Conservation (phyloP, 2,329 filamentous ascomycete species). For the Orbilia ellipsospora region DNA sequence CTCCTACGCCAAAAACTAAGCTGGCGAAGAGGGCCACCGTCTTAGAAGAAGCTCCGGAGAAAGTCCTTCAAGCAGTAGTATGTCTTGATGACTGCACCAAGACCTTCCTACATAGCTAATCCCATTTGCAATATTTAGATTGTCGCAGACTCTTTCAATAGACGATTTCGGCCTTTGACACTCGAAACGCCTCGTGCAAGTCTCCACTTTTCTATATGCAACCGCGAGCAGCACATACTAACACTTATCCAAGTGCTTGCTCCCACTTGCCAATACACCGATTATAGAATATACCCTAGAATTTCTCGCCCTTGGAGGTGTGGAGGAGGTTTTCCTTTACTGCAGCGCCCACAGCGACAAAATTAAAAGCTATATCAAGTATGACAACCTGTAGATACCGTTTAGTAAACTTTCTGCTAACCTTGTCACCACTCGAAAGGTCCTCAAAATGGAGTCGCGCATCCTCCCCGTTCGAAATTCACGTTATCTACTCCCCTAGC, state of each 20-base stretch:
- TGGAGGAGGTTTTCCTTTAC: constrained; percentile 94
- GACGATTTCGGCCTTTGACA: constrained; percentile 88
- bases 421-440: constrained; percentile 60
- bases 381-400: constrained; percentile 54
- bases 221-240: neutral
- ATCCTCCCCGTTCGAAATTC: constrained; percentile 80
- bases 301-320: constrained; percentile 92
- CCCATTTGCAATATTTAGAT: constrained; percentile 67
- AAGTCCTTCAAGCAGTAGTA: constrained; percentile 37
- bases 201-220: constrained; percentile 20
- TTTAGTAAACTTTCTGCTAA: neutral
- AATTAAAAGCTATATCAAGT: constrained; percentile 85
- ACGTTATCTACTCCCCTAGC: constrained; percentile 83
- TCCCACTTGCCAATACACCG: constrained; percentile 91
- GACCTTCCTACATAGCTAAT: constrained; percentile 1
- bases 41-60: constrained; percentile 36
- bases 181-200: constrained; percentile 85
- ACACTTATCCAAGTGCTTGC: constrained; percentile 75
- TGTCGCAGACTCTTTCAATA: constrained; percentile 93
- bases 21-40: constrained; percentile 16
- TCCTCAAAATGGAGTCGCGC: constrained; percentile 78
- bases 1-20: constrained; percentile 22
- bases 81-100: neutral
- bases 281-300: constrained; percentile 98
- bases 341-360: constrained; percentile 86